phyloP scores from a whole-genome alignment of 2,329 filamentous ascomycete species.

The Fusarium siculi region DNA sequence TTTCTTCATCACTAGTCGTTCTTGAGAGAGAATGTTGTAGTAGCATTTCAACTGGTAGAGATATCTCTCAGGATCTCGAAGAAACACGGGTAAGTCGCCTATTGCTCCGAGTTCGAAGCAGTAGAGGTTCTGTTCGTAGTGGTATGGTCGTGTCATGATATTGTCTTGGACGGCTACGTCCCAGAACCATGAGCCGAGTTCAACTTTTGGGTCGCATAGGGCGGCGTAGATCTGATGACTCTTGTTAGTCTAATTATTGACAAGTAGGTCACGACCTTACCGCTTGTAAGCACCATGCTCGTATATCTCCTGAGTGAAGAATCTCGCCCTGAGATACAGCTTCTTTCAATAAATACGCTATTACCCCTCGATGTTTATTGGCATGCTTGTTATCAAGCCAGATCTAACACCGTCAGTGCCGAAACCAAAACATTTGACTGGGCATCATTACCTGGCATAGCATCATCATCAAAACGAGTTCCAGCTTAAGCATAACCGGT shows the following conservation, averaged over 20 bases:
- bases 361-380: conserved; percentile 5
- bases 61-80: conserved; percentile 17
- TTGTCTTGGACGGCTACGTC: conserved; percentile 3
- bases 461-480: conserved; percentile 22
- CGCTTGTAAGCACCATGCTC: conserved; percentile 7
- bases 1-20: not conserved
- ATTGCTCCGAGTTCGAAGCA: conserved; percentile 13
- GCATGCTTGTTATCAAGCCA: conserved; percentile 26
- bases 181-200: conserved; percentile 28
- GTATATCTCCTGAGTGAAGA: conserved; percentile 1
- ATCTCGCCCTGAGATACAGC: not conserved
- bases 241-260: not conserved
- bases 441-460: conserved; percentile 6
- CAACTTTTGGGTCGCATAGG: conserved; percentile 2
- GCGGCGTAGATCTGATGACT: conserved; percentile 1
- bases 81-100: conserved; percentile 14
- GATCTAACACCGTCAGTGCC: not conserved
- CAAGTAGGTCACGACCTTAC: not conserved
- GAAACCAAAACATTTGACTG: fast-evolving
- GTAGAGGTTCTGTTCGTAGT: conserved; percentile 10
- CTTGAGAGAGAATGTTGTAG: conserved; percentile 8
- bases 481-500: conserved; percentile 5
- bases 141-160: conserved; percentile 2
- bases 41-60: conserved; percentile 22
- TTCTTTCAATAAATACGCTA: conserved; percentile 5